Evolutionary conservation across 306 rosid species (phyloP).

Genomic region (Heteromeles arbutifolia): DNA sequence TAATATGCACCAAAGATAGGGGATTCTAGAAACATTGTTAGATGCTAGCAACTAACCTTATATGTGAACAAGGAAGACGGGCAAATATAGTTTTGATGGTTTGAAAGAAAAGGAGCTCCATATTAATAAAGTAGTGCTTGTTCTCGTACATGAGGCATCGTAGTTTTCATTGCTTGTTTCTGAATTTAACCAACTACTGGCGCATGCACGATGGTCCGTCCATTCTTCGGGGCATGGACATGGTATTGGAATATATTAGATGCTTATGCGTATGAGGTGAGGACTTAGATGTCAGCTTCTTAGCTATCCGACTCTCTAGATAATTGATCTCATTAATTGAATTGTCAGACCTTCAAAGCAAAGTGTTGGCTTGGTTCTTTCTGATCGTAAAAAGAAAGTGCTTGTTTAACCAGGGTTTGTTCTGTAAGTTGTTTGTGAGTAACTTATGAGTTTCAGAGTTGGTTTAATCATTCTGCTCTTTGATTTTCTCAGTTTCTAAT

Average conservation of each 20-base stretch:
- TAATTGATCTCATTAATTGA: background rate
- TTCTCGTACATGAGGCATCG: background rate
- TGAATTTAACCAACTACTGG: background rate
- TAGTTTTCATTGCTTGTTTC: background rate
- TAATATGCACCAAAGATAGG: background rate
- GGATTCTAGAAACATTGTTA: background rate
- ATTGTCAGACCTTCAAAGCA: background rate
- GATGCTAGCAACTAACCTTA: background rate
- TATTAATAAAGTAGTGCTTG: background rate
- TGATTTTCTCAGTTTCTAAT: background rate
- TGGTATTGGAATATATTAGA: background rate
- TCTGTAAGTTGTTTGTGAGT: background rate
- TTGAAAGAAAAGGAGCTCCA: background rate
- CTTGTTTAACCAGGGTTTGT: background rate
- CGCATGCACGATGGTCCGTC: background rate
- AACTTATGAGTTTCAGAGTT: background rate
- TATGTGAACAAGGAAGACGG: background rate
- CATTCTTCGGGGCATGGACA: background rate
- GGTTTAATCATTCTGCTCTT: background rate
- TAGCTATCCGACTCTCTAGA: too few species aligned
- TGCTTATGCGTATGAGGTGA: too few species aligned
- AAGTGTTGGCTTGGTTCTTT: background rate
- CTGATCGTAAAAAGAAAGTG: background rate
- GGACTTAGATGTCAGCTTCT: background rate
- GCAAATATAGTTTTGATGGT: background rate